These are phyloP conservation scores for Didymella segeticola DNA, from an alignment of 2,329 filamentous ascomycete genomes.

Conservation along the genomic window DNA sequence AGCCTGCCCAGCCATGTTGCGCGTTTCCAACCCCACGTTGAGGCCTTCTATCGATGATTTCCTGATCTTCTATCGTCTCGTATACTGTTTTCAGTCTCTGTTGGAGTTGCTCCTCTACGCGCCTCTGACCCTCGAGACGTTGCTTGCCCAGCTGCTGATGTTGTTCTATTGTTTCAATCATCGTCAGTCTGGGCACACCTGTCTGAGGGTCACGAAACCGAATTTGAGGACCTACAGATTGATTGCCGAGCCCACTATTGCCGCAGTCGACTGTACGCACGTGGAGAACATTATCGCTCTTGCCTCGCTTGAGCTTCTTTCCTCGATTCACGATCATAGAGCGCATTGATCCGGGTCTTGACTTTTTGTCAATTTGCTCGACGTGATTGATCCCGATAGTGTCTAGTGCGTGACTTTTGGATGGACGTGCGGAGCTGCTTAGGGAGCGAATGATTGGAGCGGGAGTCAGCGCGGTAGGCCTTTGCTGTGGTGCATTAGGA, in stretches of 20 bases:
- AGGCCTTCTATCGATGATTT: neutral
- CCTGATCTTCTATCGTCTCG: slow-evolving; percentile 14
- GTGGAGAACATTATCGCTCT: neutral
- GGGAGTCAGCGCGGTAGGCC: neutral
- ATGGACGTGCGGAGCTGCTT: neutral
- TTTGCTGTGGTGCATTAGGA: neutral
- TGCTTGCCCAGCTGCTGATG: slow-evolving; percentile 1
- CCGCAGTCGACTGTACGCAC: neutral
- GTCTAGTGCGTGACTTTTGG: neutral
- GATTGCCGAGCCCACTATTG: neutral
- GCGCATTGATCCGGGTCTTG: neutral
- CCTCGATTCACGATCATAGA: neutral
- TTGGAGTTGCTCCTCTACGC: neutral
- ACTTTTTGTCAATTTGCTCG: neutral
- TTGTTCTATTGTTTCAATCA: slow-evolving; percentile 7
- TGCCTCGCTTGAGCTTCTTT: neutral
- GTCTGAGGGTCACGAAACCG: slow-evolving; percentile 3
- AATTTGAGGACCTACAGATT: slow-evolving; percentile 1
- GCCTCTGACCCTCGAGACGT: neutral
- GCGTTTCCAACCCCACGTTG: neutral
- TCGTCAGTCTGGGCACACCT: slow-evolving; percentile 11
- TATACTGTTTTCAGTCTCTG: neutral
- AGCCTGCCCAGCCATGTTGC: neutral
- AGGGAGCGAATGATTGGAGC: neutral
- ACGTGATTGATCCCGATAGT: neutral